Base-by-base conservation (phyloP, 2,329 filamentous ascomycete species). In the Geosmithia putterillii region DNA sequence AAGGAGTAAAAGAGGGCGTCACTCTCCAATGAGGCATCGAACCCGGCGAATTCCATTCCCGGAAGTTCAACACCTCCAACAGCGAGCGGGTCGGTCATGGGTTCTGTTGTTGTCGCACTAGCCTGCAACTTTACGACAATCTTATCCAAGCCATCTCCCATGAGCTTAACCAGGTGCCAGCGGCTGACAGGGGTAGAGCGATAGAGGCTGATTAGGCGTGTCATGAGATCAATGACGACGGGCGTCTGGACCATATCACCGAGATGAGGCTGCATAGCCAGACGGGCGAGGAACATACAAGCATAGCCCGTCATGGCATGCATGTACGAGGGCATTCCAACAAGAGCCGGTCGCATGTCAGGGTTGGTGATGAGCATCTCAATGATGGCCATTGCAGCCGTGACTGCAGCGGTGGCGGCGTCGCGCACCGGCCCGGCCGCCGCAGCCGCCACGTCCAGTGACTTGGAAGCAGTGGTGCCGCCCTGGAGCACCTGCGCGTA, bases 251-350 rank as follows among this genome's bases (percentile, higher is more conserved):
- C 59, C 2, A 67, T 56, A 3, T 59, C 56, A 6, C 59, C 59
- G 0, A 62, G 21, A 65, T 68, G 20, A 62, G 59, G 28, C 28
- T 32, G 28, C 28, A 12, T 32, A 1, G 66, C 60, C 1, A 72
- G 56, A 45, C 70, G 70, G 32, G 70, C 61, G 1, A 73, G 58
- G 46, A 74, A 73, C 49, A 71, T 67, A 49, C 67, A 71, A 2
- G 70, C 69, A 45, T 73, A 73, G 0, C 65, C 67, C 0, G 67
- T 71, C 70, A 73, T 74, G 38, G 67, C 68, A 43, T 71, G 66
- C 38, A 71, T 60, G 41, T 72, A 73, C 4, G 66, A 67, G 2
- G 70, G 70, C 54, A 73, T 67, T 2, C 70, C 66, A 49, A 50
- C 52, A 4, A 63, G 58, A 0, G 60, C 61, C 9, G 58, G 57